Base-by-base conservation (phyloP, 2,329 filamentous ascomycete genomes). In the Exutisphaerella laricina region DNA sequence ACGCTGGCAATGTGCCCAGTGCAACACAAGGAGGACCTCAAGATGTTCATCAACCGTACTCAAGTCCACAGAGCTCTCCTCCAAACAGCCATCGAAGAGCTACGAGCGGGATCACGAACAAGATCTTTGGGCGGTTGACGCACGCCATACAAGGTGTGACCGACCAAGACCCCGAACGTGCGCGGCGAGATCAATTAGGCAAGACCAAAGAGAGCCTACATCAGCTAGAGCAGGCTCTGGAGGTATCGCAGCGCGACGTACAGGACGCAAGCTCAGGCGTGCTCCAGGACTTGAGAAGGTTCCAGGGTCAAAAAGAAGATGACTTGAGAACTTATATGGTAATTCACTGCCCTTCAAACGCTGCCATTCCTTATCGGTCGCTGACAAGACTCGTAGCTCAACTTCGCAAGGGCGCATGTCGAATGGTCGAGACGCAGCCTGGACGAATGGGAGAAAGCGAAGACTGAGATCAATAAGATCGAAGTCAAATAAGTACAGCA, bases 281-380 rank as follows among this genome's bases (percentile, higher is more conserved):
- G 4, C 67, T 98, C 56, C 84, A 85, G 58, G 92, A 98, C 62
- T 70, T 98, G 47, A 88, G 88, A 70, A 75, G 92, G 48, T 98
- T 98, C 67, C 94, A 98, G 66, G 74, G 74, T 46, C 89, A 97
- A 67, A 98, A 98, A 67, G 94, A 98, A 68, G 88, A 90, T 38
- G 92, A 98, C 63, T 66, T 98, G 58, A 83, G 82, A 60, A 80
- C 86, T 50, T 97, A 97, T 64, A 98, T 98, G 92, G 92, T 96
- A 71, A 70, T 85, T 68, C 20, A 48, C 14, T 10, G 13, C 12
- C n/a, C n/a, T n/a, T n/a, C n/a, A n/a, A n/a, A n/a, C n/a, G n/a
- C n/a, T n/a, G n/a, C n/a, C n/a, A n/a, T n/a, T n/a, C n/a, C n/a
- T n/a, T n/a, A n/a, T n/a, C n/a, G n/a, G n/a, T n/a, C n/a, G n/a